phyloP scores from a whole-genome alignment of 1,139 yeast species.

The Yarrowia galli region DNA sequence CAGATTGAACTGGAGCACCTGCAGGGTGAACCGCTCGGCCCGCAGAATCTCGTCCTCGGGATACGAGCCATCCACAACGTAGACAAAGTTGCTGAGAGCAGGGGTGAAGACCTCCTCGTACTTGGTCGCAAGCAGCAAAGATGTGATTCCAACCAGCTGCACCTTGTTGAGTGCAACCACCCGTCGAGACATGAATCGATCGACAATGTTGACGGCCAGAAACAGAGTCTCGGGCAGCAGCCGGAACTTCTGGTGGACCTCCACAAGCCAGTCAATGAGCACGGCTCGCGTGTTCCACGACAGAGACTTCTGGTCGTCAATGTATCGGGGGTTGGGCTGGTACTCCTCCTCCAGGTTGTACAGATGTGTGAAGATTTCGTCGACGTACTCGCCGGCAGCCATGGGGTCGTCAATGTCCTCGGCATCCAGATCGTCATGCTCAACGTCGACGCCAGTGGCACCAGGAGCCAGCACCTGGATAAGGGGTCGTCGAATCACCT shows the following conservation, averaged over 20 bases:
- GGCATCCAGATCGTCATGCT: conserved; percentile 78
- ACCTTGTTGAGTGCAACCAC: conserved; percentile 82
- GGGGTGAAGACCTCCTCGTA: conserved; percentile 96
- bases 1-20: conserved; percentile 76
- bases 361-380: conserved; percentile 82
- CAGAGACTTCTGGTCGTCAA: conserved; percentile 75
- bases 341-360: conserved; percentile 76
- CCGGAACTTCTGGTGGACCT: conserved; percentile 86
- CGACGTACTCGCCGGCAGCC: conserved; percentile 94
- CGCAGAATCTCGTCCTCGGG: conserved; percentile 84
- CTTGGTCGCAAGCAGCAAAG: conserved; percentile 91
- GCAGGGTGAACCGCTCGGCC: conserved; percentile 84
- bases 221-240: conserved; percentile 89
- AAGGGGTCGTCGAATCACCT: conserved; percentile 27
- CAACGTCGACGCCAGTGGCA: conserved; percentile 29
- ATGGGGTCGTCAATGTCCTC: conserved; percentile 92
- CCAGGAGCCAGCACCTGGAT: conserved; percentile 25
- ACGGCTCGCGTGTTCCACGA: conserved; percentile 84
- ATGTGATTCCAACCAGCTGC: conserved; percentile 89
- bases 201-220: conserved; percentile 88
- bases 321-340: conserved; percentile 78
- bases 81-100: conserved; percentile 84
- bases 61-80: conserved; percentile 85
- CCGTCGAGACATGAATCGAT: conserved; percentile 83
- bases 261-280: conserved; percentile 93